These are phyloP conservation scores for Leccinellum luteum DNA, from an alignment of 768 basidiomycete species.

Conservation along the genomic window DNA sequence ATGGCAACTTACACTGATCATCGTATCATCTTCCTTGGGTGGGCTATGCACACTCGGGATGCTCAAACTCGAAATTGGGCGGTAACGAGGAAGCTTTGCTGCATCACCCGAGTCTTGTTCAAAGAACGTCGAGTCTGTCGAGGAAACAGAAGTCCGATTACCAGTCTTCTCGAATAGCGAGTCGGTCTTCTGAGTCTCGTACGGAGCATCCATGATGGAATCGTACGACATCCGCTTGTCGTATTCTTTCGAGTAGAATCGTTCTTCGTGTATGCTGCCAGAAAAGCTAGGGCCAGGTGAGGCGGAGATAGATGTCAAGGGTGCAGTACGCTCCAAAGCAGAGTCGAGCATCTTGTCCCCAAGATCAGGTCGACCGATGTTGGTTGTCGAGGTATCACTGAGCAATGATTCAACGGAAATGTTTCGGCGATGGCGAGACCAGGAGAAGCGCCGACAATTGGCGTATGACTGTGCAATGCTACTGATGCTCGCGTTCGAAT, in stretches of 20 bases:
- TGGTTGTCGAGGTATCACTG: slow-evolving; percentile 58
- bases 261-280: slow-evolving; percentile 15
- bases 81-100: slow-evolving; percentile 50
- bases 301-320: slow-evolving; percentile 61
- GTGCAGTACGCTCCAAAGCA: slow-evolving; percentile 47
- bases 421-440: slow-evolving; percentile 58
- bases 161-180: slow-evolving; percentile 66
- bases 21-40: slow-evolving; percentile 70
- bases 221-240: slow-evolving; percentile 49
- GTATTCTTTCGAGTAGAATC: slow-evolving; percentile 14
- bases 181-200: slow-evolving; percentile 39
- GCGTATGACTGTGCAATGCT: slow-evolving; percentile 59
- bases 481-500: slow-evolving; percentile 57
- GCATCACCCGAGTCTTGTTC: slow-evolving; percentile 39
- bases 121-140: slow-evolving; percentile 61
- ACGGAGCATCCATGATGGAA: slow-evolving; percentile 61
- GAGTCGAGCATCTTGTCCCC: slow-evolving; percentile 89
- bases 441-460: slow-evolving; percentile 53
- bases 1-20: slow-evolving; percentile 62
- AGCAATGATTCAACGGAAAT: slow-evolving; percentile 61
- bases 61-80: slow-evolving; percentile 66
- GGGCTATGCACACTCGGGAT: slow-evolving; percentile 47
- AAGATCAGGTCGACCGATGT: slow-evolving; percentile 67
- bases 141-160: slow-evolving; percentile 43
- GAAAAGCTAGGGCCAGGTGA: slow-evolving; percentile 53